These are phyloP conservation scores for Agroathelia rolfsii DNA, from an alignment of 1,284 basidiomycete genomes.

Conservation along the genomic window DNA sequence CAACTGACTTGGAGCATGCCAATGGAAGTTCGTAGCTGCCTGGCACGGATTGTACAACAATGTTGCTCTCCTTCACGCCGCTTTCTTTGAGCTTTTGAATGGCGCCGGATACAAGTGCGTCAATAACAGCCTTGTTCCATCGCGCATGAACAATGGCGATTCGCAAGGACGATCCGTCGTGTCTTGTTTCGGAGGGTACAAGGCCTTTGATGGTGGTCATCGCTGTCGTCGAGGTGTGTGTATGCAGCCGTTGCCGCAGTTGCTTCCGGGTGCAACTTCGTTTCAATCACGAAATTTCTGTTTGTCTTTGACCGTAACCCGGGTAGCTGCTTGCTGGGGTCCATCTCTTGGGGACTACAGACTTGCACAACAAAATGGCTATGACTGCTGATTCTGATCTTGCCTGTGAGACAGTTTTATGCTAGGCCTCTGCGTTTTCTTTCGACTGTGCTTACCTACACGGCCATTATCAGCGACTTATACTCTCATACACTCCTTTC, in stretches of 20 bases:
- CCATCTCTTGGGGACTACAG: too few species aligned
- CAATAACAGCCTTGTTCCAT: slow-evolving; percentile 87
- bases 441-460: too few species aligned
- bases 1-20: slow-evolving; percentile 65
- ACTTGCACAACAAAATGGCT: not conserved
- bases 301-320: slow-evolving; percentile 15
- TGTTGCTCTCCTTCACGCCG: slow-evolving; percentile 86
- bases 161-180: slow-evolving; percentile 74
- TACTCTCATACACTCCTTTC: slow-evolving; percentile 63
- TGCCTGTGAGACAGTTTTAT: slow-evolving; percentile 30
- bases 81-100: slow-evolving; percentile 69
- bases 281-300: slow-evolving; percentile 21
- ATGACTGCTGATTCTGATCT: slow-evolving; percentile 16
- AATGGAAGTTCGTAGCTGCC: slow-evolving; percentile 92
- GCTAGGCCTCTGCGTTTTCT: not conserved
- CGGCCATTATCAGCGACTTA: slow-evolving; percentile 46
- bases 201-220: slow-evolving; percentile 69
- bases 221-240: slow-evolving; percentile 24
- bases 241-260: too few species aligned
- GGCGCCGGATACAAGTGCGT: slow-evolving; percentile 73
- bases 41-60: slow-evolving; percentile 85
- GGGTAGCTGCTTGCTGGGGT: too few species aligned
- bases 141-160: slow-evolving; percentile 87
- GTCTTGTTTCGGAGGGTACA: slow-evolving; percentile 43
- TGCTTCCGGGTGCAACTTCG: too few species aligned